phyloP scores from a whole-genome alignment of 352 stramenopile species.

The Chrysophaeum taylorii region DNA sequence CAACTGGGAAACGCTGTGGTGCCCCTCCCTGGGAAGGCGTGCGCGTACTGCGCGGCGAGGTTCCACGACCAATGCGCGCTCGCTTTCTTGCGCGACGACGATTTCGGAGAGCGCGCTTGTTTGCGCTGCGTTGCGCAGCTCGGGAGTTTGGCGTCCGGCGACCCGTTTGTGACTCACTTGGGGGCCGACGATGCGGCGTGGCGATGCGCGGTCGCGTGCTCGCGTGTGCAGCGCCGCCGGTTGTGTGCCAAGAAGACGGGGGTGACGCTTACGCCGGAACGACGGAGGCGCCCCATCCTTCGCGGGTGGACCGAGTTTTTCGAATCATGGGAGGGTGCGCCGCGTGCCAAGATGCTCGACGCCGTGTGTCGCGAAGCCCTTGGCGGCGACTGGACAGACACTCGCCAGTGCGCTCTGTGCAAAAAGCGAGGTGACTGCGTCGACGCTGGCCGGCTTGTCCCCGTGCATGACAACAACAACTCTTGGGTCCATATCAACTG shows the following conservation, averaged over 20 bases:
- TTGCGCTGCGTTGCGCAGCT: background rate
- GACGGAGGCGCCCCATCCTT: background rate
- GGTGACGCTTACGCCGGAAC: no score
- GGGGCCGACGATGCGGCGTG: background rate
- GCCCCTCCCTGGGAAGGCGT: background rate
- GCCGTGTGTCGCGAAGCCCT: no score
- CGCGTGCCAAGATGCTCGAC: background rate
- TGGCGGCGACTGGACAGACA: slow-evolving; percentile 43
- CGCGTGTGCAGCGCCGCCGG: background rate
- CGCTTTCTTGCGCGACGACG: background rate
- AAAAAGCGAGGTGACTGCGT: slow-evolving; percentile 61
- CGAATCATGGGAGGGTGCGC: background rate
- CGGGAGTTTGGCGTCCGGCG: background rate
- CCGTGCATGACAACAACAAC: slow-evolving; percentile 48
- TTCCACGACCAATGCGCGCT: slow-evolving; percentile 13
- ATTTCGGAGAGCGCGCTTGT: background rate
- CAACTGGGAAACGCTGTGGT: no score
- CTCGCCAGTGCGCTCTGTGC: slow-evolving; percentile 61
- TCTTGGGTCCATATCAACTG: slow-evolving; percentile 82
- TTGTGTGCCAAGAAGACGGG: no score
- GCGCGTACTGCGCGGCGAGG: background rate
- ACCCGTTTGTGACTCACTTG: background rate
- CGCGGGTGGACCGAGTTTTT: background rate
- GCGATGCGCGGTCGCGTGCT: background rate
- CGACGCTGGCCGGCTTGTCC: slow-evolving; percentile 59